Evolutionary conservation across 495 filamentous ascomycete species (phyloP).

Genomic region (Penicillium macrosclerotiorum): DNA sequence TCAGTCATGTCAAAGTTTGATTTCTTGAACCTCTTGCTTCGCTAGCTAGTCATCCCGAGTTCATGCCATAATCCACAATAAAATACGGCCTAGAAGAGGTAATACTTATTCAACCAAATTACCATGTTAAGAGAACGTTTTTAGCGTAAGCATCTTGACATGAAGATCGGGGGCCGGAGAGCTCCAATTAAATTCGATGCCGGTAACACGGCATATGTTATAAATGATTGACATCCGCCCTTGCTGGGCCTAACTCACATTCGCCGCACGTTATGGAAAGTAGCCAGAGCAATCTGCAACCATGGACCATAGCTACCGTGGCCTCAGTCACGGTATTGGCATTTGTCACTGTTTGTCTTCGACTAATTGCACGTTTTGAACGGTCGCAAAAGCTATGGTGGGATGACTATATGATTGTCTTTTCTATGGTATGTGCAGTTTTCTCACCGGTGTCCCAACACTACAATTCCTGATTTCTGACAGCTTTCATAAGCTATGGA

Average conservation of each 20-base stretch:
- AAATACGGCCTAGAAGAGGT: neutral
- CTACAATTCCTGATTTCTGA: neutral
- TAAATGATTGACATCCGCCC: neutral
- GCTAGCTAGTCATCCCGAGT: conserved; percentile 1
- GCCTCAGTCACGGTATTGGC: conserved; percentile 29
- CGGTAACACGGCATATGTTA: neutral
- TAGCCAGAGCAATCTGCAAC: conserved; percentile 25
- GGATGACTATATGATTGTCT: conserved; percentile 41
- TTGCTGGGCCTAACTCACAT: neutral
- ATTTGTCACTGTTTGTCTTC: conserved; percentile 30
- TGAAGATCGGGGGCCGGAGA: neutral
- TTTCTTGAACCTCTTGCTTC: neutral
- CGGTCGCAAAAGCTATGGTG: conserved; percentile 34
- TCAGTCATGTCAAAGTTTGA: neutral
- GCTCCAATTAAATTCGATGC: neutral
- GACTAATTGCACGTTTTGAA: conserved; percentile 29
- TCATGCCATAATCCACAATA: neutral
- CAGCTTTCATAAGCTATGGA: conserved; percentile 22
- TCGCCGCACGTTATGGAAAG: conserved; percentile 1
- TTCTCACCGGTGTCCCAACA: neutral
- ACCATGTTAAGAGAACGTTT: neutral
- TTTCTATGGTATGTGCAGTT: conserved; percentile 32
- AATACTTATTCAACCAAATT: neutral
- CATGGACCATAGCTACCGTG: conserved; percentile 34
- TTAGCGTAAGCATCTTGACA: neutral